Evolutionary conservation across 2,329 filamentous ascomycete genomes (phyloP), one percentile per base, ranked within the genome.

Genomic region (Pezicula neosporulosa): DNA sequence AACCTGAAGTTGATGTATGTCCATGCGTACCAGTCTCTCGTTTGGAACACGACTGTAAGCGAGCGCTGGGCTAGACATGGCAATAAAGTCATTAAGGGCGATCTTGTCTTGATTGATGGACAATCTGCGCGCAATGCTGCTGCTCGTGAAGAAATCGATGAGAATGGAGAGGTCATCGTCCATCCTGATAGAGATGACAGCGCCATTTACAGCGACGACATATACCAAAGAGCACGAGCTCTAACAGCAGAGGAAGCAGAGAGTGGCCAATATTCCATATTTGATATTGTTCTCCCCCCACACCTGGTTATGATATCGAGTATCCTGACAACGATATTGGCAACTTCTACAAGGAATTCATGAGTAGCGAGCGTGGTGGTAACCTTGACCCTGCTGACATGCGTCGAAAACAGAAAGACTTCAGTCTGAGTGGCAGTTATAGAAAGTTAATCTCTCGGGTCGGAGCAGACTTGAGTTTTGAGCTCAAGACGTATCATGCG

Each of bases 1-100:
- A 90, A 89, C 45, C 76, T 97, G 61, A 83, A 91, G 41, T 82
- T 90, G 52, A 97, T 99, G 88, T 99, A 97, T 66, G 86, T 96
- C 15, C 94, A 99, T 68, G 93, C 94, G 5, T 97, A 97, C 70
- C 94, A 99, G 69, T 96, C 89, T 6, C 81, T 91, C 36, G 85
- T 99, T 8, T 99, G 93, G 93, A 99, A 99, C 72, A 82, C 84
- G 59, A 89, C 84, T 12, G 89, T 84, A 2, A 90, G 89, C 58
- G 83, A 87, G 60, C 87, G 94, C 44, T 96, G 90, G 87, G 81
- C 84, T 39, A 73, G 82, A 3, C 87, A 87, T 65, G 91, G 92
- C 47, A 70, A 77, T 53, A 78, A 77, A 49, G 89, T 97, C 15
- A 79, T 96, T 13, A 82, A 87, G 60, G 94, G 94, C 30, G 94